A percentile compares a stretch with the other conserved stretches of the same genome.
phyloP scores from a whole-genome alignment of 2,329 filamentous ascomycete genomes.

The Fusarium sulawesiense region DNA sequence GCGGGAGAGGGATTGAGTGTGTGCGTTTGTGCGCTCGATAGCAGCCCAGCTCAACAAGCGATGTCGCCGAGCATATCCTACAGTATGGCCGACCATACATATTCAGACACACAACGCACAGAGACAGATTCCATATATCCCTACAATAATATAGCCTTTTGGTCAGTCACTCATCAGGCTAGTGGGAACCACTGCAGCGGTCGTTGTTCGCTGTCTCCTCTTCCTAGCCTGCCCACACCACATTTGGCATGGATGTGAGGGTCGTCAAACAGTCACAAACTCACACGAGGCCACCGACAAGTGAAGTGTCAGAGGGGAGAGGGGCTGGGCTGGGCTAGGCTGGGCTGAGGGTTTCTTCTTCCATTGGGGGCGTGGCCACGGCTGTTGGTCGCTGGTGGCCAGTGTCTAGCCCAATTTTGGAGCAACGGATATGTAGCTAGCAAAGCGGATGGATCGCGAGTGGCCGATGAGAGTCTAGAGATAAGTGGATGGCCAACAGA shows the following conservation, averaged over 20 bases:
- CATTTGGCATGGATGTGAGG: slow-evolving; percentile 38
- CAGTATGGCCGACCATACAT: slow-evolving; percentile 19
- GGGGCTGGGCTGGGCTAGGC: slow-evolving; percentile 27
- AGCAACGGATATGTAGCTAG: slow-evolving; percentile 44
- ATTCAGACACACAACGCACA: not conserved
- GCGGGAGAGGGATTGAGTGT: slow-evolving; percentile 25
- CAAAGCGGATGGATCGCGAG: slow-evolving; percentile 39
- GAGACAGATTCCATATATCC: not conserved
- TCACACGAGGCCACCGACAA: slow-evolving; percentile 37
- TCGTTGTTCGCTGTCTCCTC: slow-evolving; percentile 23
- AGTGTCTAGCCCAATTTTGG: slow-evolving; percentile 45
- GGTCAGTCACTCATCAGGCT: slow-evolving; percentile 21
- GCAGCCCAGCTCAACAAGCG: slow-evolving; percentile 38
- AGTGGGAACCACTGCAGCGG: slow-evolving; percentile 31
- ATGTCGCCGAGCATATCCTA: slow-evolving; percentile 30
- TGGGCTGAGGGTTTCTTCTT: slow-evolving; percentile 27
- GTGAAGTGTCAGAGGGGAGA: slow-evolving; percentile 39
- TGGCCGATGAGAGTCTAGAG: slow-evolving; percentile 35
- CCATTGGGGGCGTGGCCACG: slow-evolving; percentile 31
- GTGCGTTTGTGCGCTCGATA: slow-evolving; percentile 33
- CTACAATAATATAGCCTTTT: not conserved
- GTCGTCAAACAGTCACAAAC: slow-evolving; percentile 33
- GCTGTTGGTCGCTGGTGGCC: slow-evolving; percentile 42
- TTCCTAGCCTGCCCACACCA: slow-evolving; percentile 27
- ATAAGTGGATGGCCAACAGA: slow-evolving; percentile 26